A percentile compares a stretch with the other conserved stretches of the same genome.
Evolutionary conservation across 23 red algal genomes (phyloP).

Genomic region (Gracilaria vermiculophylla): DNA sequence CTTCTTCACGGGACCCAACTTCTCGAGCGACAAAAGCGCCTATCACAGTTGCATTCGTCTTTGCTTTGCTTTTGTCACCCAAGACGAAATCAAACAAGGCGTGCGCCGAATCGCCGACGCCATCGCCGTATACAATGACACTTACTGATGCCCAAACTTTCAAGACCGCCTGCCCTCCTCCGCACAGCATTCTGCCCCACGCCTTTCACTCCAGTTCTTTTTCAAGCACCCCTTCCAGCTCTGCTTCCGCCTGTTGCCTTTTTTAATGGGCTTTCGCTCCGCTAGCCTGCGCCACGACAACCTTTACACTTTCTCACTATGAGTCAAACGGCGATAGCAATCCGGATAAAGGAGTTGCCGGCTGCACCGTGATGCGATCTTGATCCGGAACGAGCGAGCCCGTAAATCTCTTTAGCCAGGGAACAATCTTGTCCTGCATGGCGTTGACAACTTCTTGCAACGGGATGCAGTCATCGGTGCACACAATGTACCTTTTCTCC

Average conservation of each 20-base stretch:
- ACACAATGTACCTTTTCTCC: constrained; percentile 27
- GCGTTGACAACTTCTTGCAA: neutral
- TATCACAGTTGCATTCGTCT: constrained; percentile 56
- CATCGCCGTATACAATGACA: constrained; percentile 1
- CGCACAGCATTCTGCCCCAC: too few species aligned
- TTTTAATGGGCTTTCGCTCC: too few species aligned
- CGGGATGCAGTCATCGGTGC: neutral
- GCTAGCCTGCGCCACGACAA: too few species aligned
- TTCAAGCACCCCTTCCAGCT: too few species aligned
- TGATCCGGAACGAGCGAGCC: constrained; percentile 26
- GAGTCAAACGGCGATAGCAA: constrained; percentile 38
- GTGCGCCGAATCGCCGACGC: constrained; percentile 63
- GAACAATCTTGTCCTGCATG: constrained; percentile 8
- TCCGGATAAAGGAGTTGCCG: constrained; percentile 22
- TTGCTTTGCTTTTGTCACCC: constrained; percentile 76
- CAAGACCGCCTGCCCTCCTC: too few species aligned
- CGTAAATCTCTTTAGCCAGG: constrained; percentile 43
- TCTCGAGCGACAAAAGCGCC: neutral
- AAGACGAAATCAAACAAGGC: constrained; percentile 44
- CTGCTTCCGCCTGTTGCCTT: too few species aligned
- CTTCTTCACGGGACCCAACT: constrained; percentile 74
- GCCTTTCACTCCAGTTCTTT: too few species aligned
- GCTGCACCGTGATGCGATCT: constrained; percentile 33
- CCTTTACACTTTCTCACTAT: neutral
- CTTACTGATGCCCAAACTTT: neutral